Conservation (phyloP, 345 rosid genomes). For the Trapa bicornis region DNA sequence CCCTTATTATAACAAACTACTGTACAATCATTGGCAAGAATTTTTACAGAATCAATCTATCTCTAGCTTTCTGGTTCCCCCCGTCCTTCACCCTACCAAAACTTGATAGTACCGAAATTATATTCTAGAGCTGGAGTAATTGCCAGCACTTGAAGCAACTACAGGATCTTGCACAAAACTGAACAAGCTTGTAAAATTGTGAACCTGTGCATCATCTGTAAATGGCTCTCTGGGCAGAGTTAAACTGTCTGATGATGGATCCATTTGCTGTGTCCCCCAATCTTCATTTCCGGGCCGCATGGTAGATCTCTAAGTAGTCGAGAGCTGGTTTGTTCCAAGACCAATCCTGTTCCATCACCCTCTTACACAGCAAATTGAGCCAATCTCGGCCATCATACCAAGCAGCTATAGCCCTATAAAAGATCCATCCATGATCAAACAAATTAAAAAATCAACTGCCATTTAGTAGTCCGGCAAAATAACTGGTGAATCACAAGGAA, state of each 20-base stretch:
- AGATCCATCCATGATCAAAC: not conserved
- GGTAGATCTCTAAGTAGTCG: conserved; percentile 91
- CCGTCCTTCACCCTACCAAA: not conserved
- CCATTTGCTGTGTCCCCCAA: not conserved
- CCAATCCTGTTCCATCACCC: conserved; percentile 98
- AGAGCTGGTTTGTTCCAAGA: conserved; percentile 98
- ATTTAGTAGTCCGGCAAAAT: not conserved
- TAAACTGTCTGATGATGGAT: not conserved
- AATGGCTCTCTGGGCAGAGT: not conserved
- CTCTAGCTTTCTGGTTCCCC: not conserved
- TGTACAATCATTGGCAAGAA: conserved; percentile 1
- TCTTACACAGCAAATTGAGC: conserved; percentile 60
- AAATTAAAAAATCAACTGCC: not conserved
- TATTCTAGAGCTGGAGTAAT: not conserved
- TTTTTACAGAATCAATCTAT: conserved; percentile 5
- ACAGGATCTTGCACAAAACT: not conserved
- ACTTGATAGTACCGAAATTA: not conserved
- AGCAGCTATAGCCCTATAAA: conserved; percentile 63
- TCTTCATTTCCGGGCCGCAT: conserved; percentile 53
- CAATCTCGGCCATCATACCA: conserved; percentile 71
- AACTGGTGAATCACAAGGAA: not conserved
- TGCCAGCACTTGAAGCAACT: not conserved
- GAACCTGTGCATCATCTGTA: conserved; percentile 1
- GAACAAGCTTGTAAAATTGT: not conserved
- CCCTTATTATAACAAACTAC: not conserved